Base-by-base conservation (phyloP, 2,329 filamentous ascomycete species). In the Microsporum audouinii region DNA sequence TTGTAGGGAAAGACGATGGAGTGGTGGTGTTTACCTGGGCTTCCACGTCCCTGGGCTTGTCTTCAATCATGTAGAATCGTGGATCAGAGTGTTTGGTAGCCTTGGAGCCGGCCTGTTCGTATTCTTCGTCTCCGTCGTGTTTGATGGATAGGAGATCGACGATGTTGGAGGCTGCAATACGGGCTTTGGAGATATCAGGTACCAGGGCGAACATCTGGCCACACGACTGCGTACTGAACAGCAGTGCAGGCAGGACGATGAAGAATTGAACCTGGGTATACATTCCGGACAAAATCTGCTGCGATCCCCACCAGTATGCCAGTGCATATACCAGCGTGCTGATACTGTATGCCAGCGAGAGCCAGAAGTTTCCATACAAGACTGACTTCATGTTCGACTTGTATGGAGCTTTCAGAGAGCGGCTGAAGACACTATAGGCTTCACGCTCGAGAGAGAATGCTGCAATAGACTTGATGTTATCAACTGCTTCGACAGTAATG, bases 221-320 rank as follows among this genome's bases (percentile, higher is more conserved):
- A 76, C 84, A 87, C 5, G 85, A 77, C 72, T 87, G 85, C 0
- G 86, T 85, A 59, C 82, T 84, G 36, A 88, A 82, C 1, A 89
- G 78, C 68, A 89, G 80, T 23, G 85, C 79, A 1, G 86, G 78
- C 12, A 88, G 76, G 6, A 89, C 84, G 65, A 87, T 85, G 71
- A 89, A 86, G 73, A 88, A 89, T 56, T 80, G 70, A 38, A 86
- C 78, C 31, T 82, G 81, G 60, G 80, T 80, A 64, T 85, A 85
- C 59, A 81, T 72, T 3, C 86, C 85, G 53, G 79, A 77, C 43
- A 83, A 79, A 63, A 89, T 87, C 64, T 83, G 81, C 65, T 80
- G 83, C 0, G 85, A 81, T 0, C 86, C 86, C 85, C 86, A 89
- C 84, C 86, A 89, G 72, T 88, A 89, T 0, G 85, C 84, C 60